Percentiles rank a stretch among this genome's conserved stretches.
phyloP scores from a whole-genome alignment of 1,284 basidiomycete genomes.

The Cryptococcus sp. region DNA sequence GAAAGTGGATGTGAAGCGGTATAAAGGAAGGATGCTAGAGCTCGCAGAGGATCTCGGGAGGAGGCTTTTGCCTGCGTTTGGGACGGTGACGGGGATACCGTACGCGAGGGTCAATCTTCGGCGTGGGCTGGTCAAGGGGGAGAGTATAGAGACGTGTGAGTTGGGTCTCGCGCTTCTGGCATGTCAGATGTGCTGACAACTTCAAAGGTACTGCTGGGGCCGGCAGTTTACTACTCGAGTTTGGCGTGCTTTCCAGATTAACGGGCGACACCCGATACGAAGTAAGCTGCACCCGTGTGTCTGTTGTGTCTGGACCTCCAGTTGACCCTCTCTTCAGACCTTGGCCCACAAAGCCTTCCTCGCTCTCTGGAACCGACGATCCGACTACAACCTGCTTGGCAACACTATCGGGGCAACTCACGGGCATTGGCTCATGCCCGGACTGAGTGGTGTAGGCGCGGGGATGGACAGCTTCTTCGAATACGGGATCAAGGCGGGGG shows the following conservation, averaged over 20 bases:
- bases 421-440: constrained; percentile 56
- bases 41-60: constrained; percentile 81
- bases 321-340: constrained; percentile 23
- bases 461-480: constrained; percentile 93
- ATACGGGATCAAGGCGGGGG: constrained; percentile 66
- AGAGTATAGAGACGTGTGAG: constrained; percentile 46
- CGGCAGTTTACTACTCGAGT: constrained; percentile 85
- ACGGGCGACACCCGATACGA: constrained; percentile 85
- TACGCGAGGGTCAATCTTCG: constrained; percentile 67
- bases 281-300: constrained; percentile 52
- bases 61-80: constrained; percentile 80
- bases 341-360: constrained; percentile 67
- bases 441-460: constrained; percentile 77
- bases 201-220: constrained; percentile 84
- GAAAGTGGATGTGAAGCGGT: constrained; percentile 73
- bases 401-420: constrained; percentile 75
- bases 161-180: constrained; percentile 49
- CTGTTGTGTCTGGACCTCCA: no score
- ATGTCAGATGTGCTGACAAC: constrained; percentile 55
- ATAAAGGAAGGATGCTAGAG: constrained; percentile 63
- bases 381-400: constrained; percentile 74
- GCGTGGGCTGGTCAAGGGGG: constrained; percentile 35
- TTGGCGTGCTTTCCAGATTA: constrained; percentile 81
- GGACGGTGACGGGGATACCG: constrained; percentile 81
- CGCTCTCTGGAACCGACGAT: constrained; percentile 84